Base-by-base conservation (phyloP, 805 yeast genomes). In the Danielia reshetovae region DNA sequence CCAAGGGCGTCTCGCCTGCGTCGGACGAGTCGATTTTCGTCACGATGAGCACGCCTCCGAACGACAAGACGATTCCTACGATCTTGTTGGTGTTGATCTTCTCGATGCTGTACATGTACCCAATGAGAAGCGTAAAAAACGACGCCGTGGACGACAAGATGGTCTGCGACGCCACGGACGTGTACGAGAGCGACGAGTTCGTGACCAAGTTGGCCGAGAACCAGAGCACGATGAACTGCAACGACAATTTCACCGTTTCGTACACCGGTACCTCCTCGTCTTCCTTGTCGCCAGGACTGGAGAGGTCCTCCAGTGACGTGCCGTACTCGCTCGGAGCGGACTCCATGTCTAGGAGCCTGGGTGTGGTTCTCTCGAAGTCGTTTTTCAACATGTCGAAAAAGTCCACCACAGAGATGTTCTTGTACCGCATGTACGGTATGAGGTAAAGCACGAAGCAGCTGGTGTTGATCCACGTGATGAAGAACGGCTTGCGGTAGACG, bases 111-210 rank as follows among this genome's bases (percentile, higher is more conserved):
- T 79, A 79, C 17, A 84, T 43, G 35, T 80, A 76, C 1, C 97
- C 97, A 7, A 90, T 72, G 1, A 89, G 48, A 25, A 93, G 70
- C 0, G 98, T 93, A 74, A 93, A 93, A 55, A 93, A 88, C 6
- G 96, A 85, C 4, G 95, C 82, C 0, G 97, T 89, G 24, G 96
- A 84, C 12, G 96, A 84, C 25, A 93, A 62, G 16, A 93, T 90
- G 3, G 97, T 93, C 51, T 94, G 97, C 10, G 93, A 82, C 2
- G 95, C 94, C 14, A 93, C 98, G 9, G 89, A 80, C 0, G 98
- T 93, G 58, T 82, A 93, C 16, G 83, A 74, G 34, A 93, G 67
- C 14, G 95, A 80, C 0, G 95, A 86, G 59, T 93, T 93, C 21
- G 93, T 47, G 36, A 85, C 81, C 44, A 89, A 70, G 57, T 93